Base-by-base conservation (phyloP, 1,284 basidiomycete species). In the Pterulicium gracile region DNA sequence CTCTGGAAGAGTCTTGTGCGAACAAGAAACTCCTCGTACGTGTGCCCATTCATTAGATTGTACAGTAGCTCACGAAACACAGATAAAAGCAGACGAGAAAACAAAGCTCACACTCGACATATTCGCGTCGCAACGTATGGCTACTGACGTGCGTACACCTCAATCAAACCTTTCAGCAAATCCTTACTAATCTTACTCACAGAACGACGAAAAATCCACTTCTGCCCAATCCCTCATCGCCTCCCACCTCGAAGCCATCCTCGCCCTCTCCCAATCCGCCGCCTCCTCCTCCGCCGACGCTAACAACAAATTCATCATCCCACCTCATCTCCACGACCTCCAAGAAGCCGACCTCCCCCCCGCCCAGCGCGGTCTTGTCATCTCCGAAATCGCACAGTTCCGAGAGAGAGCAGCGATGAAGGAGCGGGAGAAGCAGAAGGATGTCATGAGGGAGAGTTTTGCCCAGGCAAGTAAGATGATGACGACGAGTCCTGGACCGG, bases 321-420 rank as follows among this genome's bases (percentile, higher is more conserved):
- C 94, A 7, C 89, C 90, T 3, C 94, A 97, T 65, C 73, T 98
- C 19, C 90, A 94, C 62, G 93, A 97, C 62, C 72, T 98, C 24
- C 87, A 94, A 58, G 90, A 94, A 66, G 88, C 90, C 44, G 93
- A 97, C 58, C 74, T 98, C 21, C 93, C 93, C n/a, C 93, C 95
- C 65, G 88, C 88, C 1, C 91, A 94, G 62, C 84, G 93, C 18
- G 91, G 88, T 1, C 82, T 89, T 23, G 93, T 98, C 47, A 84
- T 97, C 49, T 89, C 84, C 24, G 93, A 97, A 61, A 98, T 98
- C 51, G 91, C 92, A 1, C 84, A 92, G 56, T 97, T 94, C 63
- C 77, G 90, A 46, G 88, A 92, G 63, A 77, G 85, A 14, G 85
- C 89, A 0, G 89, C 87, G 12, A 88, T 89, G 59, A 71, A 86